Evolutionary conservation across 345 rosid genomes (phyloP).

Genomic region (Eucalyptus regnans): DNA sequence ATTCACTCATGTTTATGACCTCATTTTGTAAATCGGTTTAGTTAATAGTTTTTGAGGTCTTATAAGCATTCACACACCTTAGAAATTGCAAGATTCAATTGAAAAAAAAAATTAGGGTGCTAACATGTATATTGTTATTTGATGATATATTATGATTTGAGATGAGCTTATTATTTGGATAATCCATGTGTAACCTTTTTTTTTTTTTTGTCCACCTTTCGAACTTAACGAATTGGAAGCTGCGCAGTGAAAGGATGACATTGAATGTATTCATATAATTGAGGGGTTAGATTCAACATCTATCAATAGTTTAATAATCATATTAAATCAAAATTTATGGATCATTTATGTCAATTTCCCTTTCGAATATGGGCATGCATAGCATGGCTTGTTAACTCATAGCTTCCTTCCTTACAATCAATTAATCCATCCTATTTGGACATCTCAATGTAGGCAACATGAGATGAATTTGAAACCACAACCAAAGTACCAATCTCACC

Average conservation of each 20-base stretch:
- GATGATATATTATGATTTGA: neutral
- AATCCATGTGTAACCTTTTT: neutral
- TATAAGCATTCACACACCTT: neutral
- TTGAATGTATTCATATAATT: neutral
- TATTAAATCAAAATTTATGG: neutral
- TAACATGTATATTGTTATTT: neutral
- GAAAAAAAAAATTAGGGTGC: neutral
- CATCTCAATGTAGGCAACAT: slow-evolving; percentile 9
- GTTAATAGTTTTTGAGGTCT: neutral
- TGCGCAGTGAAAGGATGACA: accelerated
- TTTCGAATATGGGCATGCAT: neutral
- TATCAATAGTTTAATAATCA: neutral
- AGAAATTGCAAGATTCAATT: neutral
- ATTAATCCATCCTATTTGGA: neutral
- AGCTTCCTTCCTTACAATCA: neutral
- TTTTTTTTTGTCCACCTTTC: neutral
- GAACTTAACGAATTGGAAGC: neutral
- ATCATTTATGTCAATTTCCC: neutral
- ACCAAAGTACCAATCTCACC: slow-evolving; percentile 4
- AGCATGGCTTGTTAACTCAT: neutral
- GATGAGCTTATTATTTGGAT: neutral
- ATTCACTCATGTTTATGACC: neutral
- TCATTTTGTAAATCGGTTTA: neutral
- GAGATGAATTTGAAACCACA: slow-evolving; percentile 5
- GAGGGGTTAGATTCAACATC: neutral